These are phyloP conservation scores for Alternaria panax DNA, from an alignment of 2,329 filamentous ascomycete genomes.

Conservation along the genomic window DNA sequence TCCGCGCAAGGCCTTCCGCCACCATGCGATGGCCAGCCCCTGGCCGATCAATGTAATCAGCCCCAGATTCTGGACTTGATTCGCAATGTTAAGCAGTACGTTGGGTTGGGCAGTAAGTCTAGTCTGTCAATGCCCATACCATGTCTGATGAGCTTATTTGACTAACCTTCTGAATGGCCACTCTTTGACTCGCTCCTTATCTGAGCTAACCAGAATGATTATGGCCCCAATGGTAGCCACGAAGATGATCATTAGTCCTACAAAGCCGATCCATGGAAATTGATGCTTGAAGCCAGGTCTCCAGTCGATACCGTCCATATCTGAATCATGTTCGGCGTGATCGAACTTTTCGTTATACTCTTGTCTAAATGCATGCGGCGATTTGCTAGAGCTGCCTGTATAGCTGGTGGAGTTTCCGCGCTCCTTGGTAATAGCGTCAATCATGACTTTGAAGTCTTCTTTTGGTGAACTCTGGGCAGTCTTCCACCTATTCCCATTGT, in stretches of 20 bases:
- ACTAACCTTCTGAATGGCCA: not conserved
- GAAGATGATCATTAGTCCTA: constrained; percentile 25
- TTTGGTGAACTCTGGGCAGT: constrained; percentile 5
- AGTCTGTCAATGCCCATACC: not conserved
- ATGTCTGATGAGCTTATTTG: constrained; percentile 7
- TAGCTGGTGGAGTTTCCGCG: not conserved
- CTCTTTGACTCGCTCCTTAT: not conserved
- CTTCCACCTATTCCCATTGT: not conserved
- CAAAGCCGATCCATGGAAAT: constrained; percentile 34
- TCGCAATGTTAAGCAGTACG: constrained; percentile 36
- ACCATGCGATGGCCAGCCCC: constrained; percentile 37
- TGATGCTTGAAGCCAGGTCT: constrained; percentile 31
- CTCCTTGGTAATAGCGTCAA: constrained; percentile 8
- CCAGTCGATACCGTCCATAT: constrained; percentile 33
- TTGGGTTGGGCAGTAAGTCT: constrained; percentile 29
- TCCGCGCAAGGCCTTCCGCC: constrained; percentile 32
- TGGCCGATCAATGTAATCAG: constrained; percentile 32
- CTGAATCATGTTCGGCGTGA: constrained; percentile 4
- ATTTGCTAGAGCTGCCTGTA: not conserved
- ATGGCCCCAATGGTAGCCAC: constrained; percentile 30
- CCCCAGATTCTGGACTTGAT: constrained; percentile 34
- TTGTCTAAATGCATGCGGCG: not conserved
- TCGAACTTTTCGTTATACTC: not conserved
- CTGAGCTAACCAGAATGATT: not conserved
- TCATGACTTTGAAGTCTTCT: constrained; percentile 9